A percentile compares a stretch with the other conserved stretches of the same genome.
phyloP scores from a whole-genome alignment of 73 alveolate genomes.

The Paramecium tetraurelia region DNA sequence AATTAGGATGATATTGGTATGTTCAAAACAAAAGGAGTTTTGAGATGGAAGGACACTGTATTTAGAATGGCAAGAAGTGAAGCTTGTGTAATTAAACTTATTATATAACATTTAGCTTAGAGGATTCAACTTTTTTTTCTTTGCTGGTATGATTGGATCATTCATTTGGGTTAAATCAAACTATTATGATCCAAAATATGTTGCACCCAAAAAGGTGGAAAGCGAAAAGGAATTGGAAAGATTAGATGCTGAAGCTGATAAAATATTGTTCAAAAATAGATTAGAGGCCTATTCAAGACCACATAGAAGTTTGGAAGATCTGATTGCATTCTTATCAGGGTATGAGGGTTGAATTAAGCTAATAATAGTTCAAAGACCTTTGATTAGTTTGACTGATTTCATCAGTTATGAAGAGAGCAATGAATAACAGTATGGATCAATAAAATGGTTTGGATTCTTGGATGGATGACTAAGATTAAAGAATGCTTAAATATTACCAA shows the following conservation, averaged over 20 bases:
- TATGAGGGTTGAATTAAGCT: not conserved
- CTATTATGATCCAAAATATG: slow-evolving; percentile 47
- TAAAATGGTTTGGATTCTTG: slow-evolving; percentile 57
- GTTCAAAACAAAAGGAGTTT: slow-evolving; percentile 43
- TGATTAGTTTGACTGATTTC: slow-evolving; percentile 42
- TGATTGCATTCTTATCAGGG: slow-evolving; percentile 32
- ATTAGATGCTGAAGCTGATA: slow-evolving; percentile 50
- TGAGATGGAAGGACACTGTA: slow-evolving; percentile 52
- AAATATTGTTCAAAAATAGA: slow-evolving; percentile 35
- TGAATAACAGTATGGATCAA: slow-evolving; percentile 36
- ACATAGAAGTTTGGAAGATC: slow-evolving; percentile 45
- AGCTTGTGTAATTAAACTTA: not conserved
- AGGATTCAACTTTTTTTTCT: slow-evolving; percentile 35
- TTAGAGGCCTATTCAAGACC: slow-evolving; percentile 28
- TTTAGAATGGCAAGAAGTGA: slow-evolving; percentile 47
- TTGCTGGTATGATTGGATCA: slow-evolving; percentile 38
- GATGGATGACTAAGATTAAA: slow-evolving; percentile 51
- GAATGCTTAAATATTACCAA: slow-evolving; percentile 58
- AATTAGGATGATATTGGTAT: slow-evolving; percentile 51
- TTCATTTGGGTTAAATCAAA: slow-evolving; percentile 10
- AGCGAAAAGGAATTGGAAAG: slow-evolving; percentile 12
- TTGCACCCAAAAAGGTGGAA: slow-evolving; percentile 21
- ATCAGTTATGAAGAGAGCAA: slow-evolving; percentile 42
- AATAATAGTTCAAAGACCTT: slow-evolving; percentile 23
- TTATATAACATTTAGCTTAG: not conserved